A percentile compares a stretch with the other conserved stretches of the same genome.
phyloP scores from a whole-genome alignment of 768 basidiomycete genomes.

The Pholiota conissans region DNA sequence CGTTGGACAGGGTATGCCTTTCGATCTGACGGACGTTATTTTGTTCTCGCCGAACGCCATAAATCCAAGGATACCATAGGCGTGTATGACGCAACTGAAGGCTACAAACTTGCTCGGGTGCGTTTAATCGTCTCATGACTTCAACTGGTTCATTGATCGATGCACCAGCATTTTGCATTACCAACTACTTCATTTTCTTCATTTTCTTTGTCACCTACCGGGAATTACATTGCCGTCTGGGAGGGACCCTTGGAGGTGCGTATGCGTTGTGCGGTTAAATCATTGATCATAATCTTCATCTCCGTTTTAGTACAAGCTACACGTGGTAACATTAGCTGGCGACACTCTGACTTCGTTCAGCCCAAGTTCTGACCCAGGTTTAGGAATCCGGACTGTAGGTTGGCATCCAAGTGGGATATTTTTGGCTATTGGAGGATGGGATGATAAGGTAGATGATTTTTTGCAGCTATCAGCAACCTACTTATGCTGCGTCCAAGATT shows the following conservation, averaged over 20 bases:
- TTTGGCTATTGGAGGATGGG: constrained; percentile 83
- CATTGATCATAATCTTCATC: not conserved
- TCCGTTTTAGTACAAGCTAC: constrained; percentile 66
- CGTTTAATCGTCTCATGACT: constrained; percentile 18
- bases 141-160: not conserved
- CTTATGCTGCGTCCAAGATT: constrained; percentile 43
- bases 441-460: constrained; percentile 66
- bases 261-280: not conserved
- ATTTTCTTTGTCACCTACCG: constrained; percentile 73
- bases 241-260: constrained; percentile 81
- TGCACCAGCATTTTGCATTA: constrained; percentile 74
- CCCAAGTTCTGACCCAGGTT: constrained; percentile 76
- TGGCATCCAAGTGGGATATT: constrained; percentile 91
- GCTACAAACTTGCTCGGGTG: constrained; percentile 75
- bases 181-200: constrained; percentile 75
- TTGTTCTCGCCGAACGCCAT: constrained; percentile 85
- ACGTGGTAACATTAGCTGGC: constrained; percentile 68
- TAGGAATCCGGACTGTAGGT: constrained; percentile 74
- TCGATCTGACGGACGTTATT: constrained; percentile 78
- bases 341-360: constrained; percentile 63
- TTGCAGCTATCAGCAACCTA: not conserved
- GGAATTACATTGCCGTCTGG: constrained; percentile 78
- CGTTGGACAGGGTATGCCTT: constrained; percentile 66
- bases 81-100: constrained; percentile 73
- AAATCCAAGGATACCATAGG: constrained; percentile 87